A percentile compares a stretch with the other conserved stretches of the same genome.
phyloP scores from a whole-genome alignment of 345 rosid genomes.

The Euphorbia lathyris region DNA sequence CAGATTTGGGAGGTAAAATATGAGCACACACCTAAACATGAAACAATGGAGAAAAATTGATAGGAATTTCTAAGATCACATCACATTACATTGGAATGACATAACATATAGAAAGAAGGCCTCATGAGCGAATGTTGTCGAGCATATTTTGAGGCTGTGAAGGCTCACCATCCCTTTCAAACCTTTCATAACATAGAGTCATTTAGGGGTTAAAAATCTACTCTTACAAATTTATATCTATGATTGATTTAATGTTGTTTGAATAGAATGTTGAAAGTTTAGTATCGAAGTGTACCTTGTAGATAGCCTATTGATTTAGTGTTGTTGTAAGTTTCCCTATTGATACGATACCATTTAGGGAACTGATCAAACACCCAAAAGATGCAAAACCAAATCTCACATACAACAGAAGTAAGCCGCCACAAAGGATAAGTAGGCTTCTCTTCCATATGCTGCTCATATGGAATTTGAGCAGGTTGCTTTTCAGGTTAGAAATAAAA shows the following conservation, averaged over 20 bases:
- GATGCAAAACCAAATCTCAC: conserved; percentile 98
- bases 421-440: conserved; percentile 66
- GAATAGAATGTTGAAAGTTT: neutral
- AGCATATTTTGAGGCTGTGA: no score
- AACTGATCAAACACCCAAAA: conserved; percentile 99
- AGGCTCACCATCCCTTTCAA: conserved; percentile 85
- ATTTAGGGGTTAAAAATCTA: neutral
- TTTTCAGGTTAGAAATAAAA: no score
- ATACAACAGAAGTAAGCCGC: conserved; percentile 95
- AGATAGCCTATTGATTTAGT: conserved; percentile 68
- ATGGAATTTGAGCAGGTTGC: conserved; percentile 58
- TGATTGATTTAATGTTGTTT: neutral
- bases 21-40: no score
- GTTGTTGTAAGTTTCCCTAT: conserved; percentile 63
- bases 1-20: no score
- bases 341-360: conserved; percentile 91
- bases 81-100: no score
- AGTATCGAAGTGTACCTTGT: conserved; percentile 53
- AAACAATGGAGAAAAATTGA: no score
- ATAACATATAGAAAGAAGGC: no score
- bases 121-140: no score
- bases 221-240: neutral
- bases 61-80: no score
- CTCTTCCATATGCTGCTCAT: conserved; percentile 87
- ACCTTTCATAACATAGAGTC: conserved; percentile 39